phyloP scores from a whole-genome alignment of 2,329 filamentous ascomycete genomes.

The Nemania diffusa region DNA sequence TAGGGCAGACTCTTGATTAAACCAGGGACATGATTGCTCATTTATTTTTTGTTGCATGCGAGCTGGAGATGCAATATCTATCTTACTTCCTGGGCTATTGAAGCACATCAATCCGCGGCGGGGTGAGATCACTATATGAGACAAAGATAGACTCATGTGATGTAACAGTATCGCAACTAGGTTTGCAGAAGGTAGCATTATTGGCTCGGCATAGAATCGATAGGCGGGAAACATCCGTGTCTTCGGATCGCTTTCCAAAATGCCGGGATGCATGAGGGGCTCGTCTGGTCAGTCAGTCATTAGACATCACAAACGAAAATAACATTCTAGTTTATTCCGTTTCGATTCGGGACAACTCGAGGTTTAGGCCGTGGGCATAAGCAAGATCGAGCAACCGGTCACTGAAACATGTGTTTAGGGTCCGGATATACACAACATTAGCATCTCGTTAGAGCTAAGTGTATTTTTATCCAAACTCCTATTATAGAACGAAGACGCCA shows the following conservation, averaged over 20 bases:
- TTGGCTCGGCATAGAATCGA: background rate
- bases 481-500: background rate
- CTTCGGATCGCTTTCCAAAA: background rate
- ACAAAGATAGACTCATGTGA: background rate
- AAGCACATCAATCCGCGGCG: background rate
- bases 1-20: slow-evolving; percentile 17
- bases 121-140: background rate
- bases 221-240: background rate
- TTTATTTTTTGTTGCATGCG: background rate
- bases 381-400: background rate
- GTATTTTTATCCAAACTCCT: background rate
- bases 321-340: background rate
- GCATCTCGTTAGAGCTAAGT: background rate
- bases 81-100: background rate
- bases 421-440: background rate
- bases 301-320: background rate
- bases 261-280: background rate
- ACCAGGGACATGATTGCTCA: background rate
- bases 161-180: background rate
- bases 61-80: background rate
- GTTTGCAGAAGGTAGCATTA: slow-evolving; percentile 14
- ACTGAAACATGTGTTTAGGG: background rate
- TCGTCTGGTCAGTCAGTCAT: background rate
- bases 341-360: background rate
- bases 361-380: background rate